Percentiles rank a stretch among this genome's conserved stretches.
Conservation (phyloP, 495 filamentous ascomycete genomes). For the Annulohypoxylon stygium region DNA sequence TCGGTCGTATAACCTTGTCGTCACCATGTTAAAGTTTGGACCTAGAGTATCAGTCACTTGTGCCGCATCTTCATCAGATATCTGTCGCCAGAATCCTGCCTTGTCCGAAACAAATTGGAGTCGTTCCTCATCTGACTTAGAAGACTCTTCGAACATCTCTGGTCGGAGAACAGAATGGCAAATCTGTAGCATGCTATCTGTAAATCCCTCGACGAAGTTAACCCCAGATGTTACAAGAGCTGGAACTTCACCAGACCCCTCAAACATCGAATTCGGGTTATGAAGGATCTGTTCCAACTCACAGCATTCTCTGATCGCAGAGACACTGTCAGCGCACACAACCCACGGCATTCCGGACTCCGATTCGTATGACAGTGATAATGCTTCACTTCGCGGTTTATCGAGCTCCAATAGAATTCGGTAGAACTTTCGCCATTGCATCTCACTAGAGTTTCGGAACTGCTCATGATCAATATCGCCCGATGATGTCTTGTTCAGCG, state of each 20-base stretch:
- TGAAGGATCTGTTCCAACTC: slow-evolving; percentile 76
- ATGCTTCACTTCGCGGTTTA: slow-evolving; percentile 80
- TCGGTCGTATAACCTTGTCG: slow-evolving; percentile 66
- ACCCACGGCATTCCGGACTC: slow-evolving; percentile 82
- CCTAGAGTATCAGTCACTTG: slow-evolving; percentile 69
- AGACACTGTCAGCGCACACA: slow-evolving; percentile 81
- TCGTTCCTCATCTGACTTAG: slow-evolving; percentile 73
- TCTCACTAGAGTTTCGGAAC: slow-evolving; percentile 76
- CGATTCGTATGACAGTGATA: slow-evolving; percentile 80
- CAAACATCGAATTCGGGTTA: slow-evolving; percentile 61
- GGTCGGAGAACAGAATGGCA: slow-evolving; percentile 70
- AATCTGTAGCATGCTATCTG: slow-evolving; percentile 70
- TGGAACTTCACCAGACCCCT: slow-evolving; percentile 54
- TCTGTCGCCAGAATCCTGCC: slow-evolving; percentile 76
- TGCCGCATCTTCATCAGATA: slow-evolving; percentile 76
- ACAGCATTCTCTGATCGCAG: slow-evolving; percentile 82
- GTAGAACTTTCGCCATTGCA: slow-evolving; percentile 92
- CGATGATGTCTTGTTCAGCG: slow-evolving; percentile 68
- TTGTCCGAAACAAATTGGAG: slow-evolving; percentile 79
- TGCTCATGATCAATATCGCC: slow-evolving; percentile 79
- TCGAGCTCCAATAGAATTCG: slow-evolving; percentile 87
- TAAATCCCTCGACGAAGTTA: slow-evolving; percentile 71
- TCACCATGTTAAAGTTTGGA: slow-evolving; percentile 66
- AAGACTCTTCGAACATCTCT: slow-evolving; percentile 78
- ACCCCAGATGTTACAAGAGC: slow-evolving; percentile 70